Evolutionary conservation across 2,329 filamentous ascomycete species (phyloP), one percentile per base, ranked within the genome.

Genomic region (Neurospora crassa): DNA sequence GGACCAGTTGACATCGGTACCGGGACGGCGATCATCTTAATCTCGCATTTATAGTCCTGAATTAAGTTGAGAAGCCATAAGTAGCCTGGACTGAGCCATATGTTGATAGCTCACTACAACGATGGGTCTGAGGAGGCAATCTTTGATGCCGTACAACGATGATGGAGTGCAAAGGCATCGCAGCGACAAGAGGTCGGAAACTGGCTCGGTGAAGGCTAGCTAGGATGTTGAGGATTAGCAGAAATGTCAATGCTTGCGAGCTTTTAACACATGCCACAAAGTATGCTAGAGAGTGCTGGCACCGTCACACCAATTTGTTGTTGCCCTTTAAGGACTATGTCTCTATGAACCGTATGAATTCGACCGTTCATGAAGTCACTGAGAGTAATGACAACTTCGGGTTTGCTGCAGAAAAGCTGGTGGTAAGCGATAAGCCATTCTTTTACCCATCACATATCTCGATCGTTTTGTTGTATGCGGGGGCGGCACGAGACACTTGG

Each of bases 321-420:
- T 34, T 34, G 53, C 29, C 29, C 29, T 29, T 29, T 1, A 29
- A 29, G 29, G 29, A 29, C 29, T 29, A 29, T 29, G 29, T 29
- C 29, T 5, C 29, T 29, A 29, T 5, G 29, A 29, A 29, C 29
- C 29, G 29, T 5, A 29, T 29, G 29, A 5, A 29, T 29, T 29
- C 29, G 29, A 29, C 29, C 29, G 29, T 29, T 29, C 4, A 29
- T 29, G 5, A 5, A 5, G 29, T 29, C 20, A 59, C 5, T 47
- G 45, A 14, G 11, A 59, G 20, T 24, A 34, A 59, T 24, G 24
- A 59, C 53, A 59, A 59, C 12, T 71, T 70, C 43, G 67, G 70
- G 72, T 40, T 42, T 68, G 69, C 45, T 75, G 74, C 74, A 75
- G 71, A 43, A 72, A 68, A 40, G 53, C 47, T 68, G 59, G 45